Evolutionary conservation across 2,329 filamentous ascomycete genomes (phyloP).

Genomic region (Simplicillium sp.): DNA sequence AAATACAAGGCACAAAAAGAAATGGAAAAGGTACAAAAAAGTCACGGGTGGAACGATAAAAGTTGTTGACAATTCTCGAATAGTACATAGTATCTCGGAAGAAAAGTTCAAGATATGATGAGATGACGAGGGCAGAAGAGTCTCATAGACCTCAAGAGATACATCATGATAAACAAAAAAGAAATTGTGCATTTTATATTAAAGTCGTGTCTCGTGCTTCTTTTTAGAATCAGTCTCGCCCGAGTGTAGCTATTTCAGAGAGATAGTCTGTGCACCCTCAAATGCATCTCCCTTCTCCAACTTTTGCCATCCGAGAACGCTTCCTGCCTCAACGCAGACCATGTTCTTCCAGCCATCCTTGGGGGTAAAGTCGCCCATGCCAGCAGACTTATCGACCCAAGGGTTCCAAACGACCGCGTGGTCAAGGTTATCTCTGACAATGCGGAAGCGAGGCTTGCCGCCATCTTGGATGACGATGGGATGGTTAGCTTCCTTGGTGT

Average conservation of each 20-base stretch:
- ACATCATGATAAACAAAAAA: background rate
- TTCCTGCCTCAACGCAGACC: constrained; percentile 88
- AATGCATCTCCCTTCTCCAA: constrained; percentile 69
- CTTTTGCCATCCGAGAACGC: constrained; percentile 72
- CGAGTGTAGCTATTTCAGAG: constrained; percentile 16
- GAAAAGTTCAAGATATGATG: no score
- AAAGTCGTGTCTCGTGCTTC: constrained; percentile 5
- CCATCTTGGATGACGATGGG: constrained; percentile 52
- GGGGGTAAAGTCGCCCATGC: constrained; percentile 79
- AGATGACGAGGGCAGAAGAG: no score
- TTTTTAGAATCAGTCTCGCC: no score
- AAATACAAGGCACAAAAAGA: background rate
- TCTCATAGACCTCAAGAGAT: background rate
- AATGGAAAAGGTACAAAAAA: background rate
- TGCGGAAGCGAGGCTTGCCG: constrained; percentile 56
- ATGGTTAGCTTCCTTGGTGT: constrained; percentile 58
- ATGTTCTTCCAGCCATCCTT: constrained; percentile 88
- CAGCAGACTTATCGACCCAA: constrained; percentile 75
- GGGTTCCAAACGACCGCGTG: constrained; percentile 98
- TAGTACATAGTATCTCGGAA: no score
- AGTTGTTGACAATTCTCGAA: no score
- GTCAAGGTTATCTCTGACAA: constrained; percentile 74
- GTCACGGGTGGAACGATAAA: no score
- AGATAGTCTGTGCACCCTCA: constrained; percentile 51
- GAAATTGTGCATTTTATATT: background rate